Conservation (phyloP, 768 basidiomycete species). For the Plicaturopsis crispa region DNA sequence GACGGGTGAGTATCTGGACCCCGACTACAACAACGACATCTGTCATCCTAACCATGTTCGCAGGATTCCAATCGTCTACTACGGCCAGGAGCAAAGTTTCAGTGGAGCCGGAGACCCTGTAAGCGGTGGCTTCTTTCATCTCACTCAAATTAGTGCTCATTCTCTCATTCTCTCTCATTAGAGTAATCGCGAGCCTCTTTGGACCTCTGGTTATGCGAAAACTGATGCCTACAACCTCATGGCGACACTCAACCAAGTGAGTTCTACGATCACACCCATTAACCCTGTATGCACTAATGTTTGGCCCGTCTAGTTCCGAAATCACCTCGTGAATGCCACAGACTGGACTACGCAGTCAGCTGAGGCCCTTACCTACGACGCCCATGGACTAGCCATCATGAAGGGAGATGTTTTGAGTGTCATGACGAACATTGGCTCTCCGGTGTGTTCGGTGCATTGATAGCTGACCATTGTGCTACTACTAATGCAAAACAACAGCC, state of each 20-base stretch:
- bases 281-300: background rate
- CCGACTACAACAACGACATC: no score
- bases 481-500: no score
- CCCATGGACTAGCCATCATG: constrained; percentile 51
- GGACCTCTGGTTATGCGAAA: constrained; percentile 59
- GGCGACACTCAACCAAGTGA: constrained; percentile 50
- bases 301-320: constrained; percentile 63
- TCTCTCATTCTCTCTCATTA: constrained; percentile 23
- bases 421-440: constrained; percentile 68
- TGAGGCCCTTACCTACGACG: constrained; percentile 41
- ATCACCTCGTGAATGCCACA: constrained; percentile 46
- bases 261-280: background rate
- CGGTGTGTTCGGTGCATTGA: constrained; percentile 36
- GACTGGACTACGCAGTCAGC: constrained; percentile 46
- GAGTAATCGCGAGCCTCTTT: constrained; percentile 72
- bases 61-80: constrained; percentile 80
- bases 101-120: constrained; percentile 61
- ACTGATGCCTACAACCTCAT: constrained; percentile 53
- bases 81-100: constrained; percentile 74
- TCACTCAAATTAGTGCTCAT: no score
- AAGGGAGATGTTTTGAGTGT: constrained; percentile 58
- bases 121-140: constrained; percentile 14
- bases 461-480: constrained; percentile 3
- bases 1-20: no score
- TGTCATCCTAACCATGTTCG: no score